Conservation (phyloP, 768 basidiomycete species). For the Calocybe gangraenosa region DNA sequence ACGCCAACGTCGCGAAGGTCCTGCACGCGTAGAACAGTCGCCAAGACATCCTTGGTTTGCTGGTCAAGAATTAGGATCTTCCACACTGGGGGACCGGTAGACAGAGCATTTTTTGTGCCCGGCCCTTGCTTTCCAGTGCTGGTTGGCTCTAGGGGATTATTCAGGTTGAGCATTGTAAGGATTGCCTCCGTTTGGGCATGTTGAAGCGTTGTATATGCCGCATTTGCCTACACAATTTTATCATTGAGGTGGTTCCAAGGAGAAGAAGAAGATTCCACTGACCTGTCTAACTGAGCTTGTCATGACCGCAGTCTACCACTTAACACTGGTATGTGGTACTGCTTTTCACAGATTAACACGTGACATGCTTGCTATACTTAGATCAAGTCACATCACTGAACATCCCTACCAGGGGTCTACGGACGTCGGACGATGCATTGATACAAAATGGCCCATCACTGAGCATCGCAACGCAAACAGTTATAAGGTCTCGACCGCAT, state of each 20-base stretch:
- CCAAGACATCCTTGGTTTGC: constrained; percentile 92
- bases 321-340: background rate
- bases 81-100: constrained; percentile 82
- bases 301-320: constrained; percentile 20
- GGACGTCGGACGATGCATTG: no score
- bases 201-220: constrained; percentile 63
- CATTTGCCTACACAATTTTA: constrained; percentile 19
- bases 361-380: constrained; percentile 9
- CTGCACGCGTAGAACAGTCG: constrained; percentile 92
- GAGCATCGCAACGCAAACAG: constrained; percentile 3
- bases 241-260: no score
- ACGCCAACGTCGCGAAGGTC: constrained; percentile 96
- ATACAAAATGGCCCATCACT: constrained; percentile 6
- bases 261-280: constrained; percentile 9
- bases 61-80: constrained; percentile 95
- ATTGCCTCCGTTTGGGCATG: constrained; percentile 86
- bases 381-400: no score
- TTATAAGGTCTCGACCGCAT: background rate
- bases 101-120: constrained; percentile 45
- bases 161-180: constrained; percentile 83
- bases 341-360: constrained; percentile 10
- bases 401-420: background rate
- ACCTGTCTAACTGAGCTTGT: constrained; percentile 33
- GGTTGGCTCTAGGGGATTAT: constrained; percentile 48
- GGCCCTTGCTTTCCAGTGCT: constrained; percentile 33